Evolutionary conservation across 768 basidiomycete genomes (phyloP), one percentile per base, ranked within the genome.

Genomic region (Phaeotremella skinneri): DNA sequence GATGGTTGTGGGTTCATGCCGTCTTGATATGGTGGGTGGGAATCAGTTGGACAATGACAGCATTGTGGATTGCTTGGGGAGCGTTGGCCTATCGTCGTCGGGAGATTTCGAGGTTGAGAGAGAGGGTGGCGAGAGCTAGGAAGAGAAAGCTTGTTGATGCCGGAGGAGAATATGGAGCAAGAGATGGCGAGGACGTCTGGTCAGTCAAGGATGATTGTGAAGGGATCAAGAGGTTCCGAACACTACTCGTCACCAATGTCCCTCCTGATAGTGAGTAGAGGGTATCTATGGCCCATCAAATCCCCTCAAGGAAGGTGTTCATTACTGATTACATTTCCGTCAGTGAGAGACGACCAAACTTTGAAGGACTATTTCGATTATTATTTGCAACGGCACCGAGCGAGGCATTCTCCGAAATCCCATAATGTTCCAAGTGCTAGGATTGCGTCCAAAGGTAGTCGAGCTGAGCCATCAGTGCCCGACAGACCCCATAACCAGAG

Each of bases 231-330:
- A 51, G 64, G 27, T 75, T 65, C 49, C 84, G 90, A 17, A 90
- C 91, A 0, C 77, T 93, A 58, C 88, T 93, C 86, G 86, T 93
- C n/a, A 84, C 87, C 45, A 91, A 91, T 68, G 79, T 92, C 5
- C 90, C 89, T 3, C 79, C 79, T 3, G 66, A 68, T 27, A 74
- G 71, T 70, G 49, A 67, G 71, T 64, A n/a, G 6, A 3, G n/a
- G n/a, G n/a, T n/a, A 4, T 9, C 17, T 23, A 6, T 17, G 6
- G 14, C 45, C 9, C 1, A 13, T 13, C 43, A 45, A 42, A 14
- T 4, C 30, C 26, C 23, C 2, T 16, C 42, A 30, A 5, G 20
- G 17, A 37, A 7, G 34, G 7, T 7, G 34, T 7, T 37, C 25
- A 26, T 11, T 21, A 56, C 56, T 49, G 60, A 63, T 50, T 5